A percentile compares a stretch with the other conserved stretches of the same genome.
phyloP scores from a whole-genome alignment of 176 grass and related monocot genomes.

The Juncus effusus region DNA sequence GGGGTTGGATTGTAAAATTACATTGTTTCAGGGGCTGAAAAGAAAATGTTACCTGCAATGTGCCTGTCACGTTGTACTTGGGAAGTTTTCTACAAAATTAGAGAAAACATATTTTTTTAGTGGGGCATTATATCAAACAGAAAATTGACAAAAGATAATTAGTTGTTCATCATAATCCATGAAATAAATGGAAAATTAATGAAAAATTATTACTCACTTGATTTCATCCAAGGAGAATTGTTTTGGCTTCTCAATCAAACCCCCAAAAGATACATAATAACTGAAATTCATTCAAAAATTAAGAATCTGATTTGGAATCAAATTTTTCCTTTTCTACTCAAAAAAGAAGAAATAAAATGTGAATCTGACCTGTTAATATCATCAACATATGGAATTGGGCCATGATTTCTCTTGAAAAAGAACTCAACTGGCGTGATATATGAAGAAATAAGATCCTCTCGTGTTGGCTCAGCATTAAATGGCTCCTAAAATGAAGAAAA shows the following conservation, averaged over 20 bases:
- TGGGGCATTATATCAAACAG: slow-evolving; percentile 13
- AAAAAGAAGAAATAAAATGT: slow-evolving; percentile 1
- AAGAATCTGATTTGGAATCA: neutral
- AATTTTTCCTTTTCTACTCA: neutral
- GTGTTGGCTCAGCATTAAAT: slow-evolving; percentile 35
- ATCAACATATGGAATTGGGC: slow-evolving; percentile 35
- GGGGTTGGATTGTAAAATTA: neutral
- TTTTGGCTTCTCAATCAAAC: slow-evolving; percentile 25
- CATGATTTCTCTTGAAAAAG: slow-evolving; percentile 46
- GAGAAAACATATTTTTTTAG: slow-evolving; percentile 9
- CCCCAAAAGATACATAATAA: slow-evolving; percentile 34
- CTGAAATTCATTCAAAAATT: slow-evolving; percentile 15
- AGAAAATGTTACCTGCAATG: slow-evolving; percentile 37
- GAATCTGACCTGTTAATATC: slow-evolving; percentile 29
- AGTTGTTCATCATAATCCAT: too few species aligned
- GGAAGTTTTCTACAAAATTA: slow-evolving; percentile 35
- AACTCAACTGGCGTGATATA: slow-evolving; percentile 38
- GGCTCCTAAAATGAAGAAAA: slow-evolving; percentile 33
- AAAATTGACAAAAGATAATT: neutral
- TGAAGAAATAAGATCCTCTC: slow-evolving; percentile 31
- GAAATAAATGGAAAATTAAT: neutral
- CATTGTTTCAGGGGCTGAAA: neutral
- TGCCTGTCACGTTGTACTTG: slow-evolving; percentile 45
- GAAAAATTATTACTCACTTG: slow-evolving; percentile 25
- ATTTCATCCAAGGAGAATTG: slow-evolving; percentile 37